These are phyloP conservation scores for Aspergillus piperis DNA, from an alignment of 2,329 filamentous ascomycete species.

Conservation along the genomic window DNA sequence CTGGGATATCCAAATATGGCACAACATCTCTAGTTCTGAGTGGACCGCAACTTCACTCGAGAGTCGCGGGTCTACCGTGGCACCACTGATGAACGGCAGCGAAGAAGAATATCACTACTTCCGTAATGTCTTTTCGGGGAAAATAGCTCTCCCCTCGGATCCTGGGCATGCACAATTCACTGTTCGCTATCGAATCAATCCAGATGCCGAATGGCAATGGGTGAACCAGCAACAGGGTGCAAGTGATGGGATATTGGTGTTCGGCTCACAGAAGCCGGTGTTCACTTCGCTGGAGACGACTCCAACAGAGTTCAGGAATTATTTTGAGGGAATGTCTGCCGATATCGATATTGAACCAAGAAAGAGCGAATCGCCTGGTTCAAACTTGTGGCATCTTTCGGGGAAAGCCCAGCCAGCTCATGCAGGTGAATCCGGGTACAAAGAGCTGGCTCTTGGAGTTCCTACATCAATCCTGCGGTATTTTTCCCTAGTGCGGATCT, in stretches of 20 bases:
- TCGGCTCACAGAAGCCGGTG: conserved; percentile 28
- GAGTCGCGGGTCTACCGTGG: conserved; percentile 27
- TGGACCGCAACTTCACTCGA: conserved; percentile 63
- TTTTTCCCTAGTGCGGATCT: conserved; percentile 78
- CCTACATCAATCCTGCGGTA: conserved; percentile 69
- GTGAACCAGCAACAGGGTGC: conserved; percentile 44
- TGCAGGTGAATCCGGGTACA: conserved; percentile 59
- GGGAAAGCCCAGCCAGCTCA: conserved; percentile 58
- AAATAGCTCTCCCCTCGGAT: conserved; percentile 30
- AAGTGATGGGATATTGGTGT: conserved; percentile 46
- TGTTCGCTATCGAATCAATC: conserved; percentile 44
- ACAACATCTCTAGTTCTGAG: conserved; percentile 61
- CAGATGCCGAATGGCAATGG: conserved; percentile 46
- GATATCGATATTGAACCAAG: conserved; percentile 38
- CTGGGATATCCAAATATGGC: conserved; percentile 78
- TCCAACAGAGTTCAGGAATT: conserved; percentile 28
- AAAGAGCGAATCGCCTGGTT: conserved; percentile 44
- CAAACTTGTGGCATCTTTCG: conserved; percentile 52
- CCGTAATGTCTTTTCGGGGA: conserved; percentile 38
- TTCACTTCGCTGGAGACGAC: conserved; percentile 13
- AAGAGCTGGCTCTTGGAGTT: conserved; percentile 60
- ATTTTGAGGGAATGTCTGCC: conserved; percentile 37
- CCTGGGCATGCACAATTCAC: conserved; percentile 44
- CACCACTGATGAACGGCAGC: conserved; percentile 31
- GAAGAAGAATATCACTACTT: conserved; percentile 26